These are phyloP conservation scores for Aspergillus chevalieri DNA, from an alignment of 2,329 filamentous ascomycete species.

Conservation along the genomic window DNA sequence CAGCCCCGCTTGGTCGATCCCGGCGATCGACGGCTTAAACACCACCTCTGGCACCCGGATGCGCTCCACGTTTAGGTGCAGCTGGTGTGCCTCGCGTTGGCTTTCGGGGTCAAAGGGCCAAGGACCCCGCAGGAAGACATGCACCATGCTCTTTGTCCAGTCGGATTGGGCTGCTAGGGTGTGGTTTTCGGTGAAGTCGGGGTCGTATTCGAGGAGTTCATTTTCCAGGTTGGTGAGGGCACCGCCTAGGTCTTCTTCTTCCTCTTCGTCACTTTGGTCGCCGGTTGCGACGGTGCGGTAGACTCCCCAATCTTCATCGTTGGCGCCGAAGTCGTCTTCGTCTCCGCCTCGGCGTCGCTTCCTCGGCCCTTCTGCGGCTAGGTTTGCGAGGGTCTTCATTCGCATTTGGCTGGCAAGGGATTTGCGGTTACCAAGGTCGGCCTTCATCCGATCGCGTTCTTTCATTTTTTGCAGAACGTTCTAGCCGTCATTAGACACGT, in stretches of 20 bases:
- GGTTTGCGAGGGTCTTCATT: constrained; percentile 96
- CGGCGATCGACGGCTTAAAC: constrained; percentile 87
- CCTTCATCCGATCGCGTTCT: constrained; percentile 85
- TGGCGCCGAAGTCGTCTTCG: constrained; percentile 92
- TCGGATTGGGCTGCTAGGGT: constrained; percentile 88
- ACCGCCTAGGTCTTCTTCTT: constrained; percentile 78
- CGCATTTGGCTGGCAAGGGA: constrained; percentile 92
- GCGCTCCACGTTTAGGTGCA: constrained; percentile 94
- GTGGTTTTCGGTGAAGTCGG: constrained; percentile 82
- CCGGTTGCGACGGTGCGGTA: constrained; percentile 89
- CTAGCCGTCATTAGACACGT: constrained; percentile 28
- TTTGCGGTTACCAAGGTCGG: constrained; percentile 92
- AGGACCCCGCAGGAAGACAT: constrained; percentile 83
- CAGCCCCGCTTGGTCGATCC: constrained; percentile 86
- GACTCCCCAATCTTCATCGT: constrained; percentile 97
- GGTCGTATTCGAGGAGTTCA: constrained; percentile 80
- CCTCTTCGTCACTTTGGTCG: constrained; percentile 72
- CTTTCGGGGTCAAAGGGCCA: constrained; percentile 77
- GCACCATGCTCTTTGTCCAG: constrained; percentile 87
- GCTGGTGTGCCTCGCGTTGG: constrained; percentile 73
- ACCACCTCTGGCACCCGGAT: constrained; percentile 90
- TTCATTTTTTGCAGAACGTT: constrained; percentile 77
- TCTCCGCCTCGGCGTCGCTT: constrained; percentile 85
- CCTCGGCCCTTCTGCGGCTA: constrained; percentile 78
- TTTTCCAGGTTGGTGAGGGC: constrained; percentile 71